Conservation (phyloP, 2,329 filamentous ascomycete genomes). For the Talaromyces sp. region DNA sequence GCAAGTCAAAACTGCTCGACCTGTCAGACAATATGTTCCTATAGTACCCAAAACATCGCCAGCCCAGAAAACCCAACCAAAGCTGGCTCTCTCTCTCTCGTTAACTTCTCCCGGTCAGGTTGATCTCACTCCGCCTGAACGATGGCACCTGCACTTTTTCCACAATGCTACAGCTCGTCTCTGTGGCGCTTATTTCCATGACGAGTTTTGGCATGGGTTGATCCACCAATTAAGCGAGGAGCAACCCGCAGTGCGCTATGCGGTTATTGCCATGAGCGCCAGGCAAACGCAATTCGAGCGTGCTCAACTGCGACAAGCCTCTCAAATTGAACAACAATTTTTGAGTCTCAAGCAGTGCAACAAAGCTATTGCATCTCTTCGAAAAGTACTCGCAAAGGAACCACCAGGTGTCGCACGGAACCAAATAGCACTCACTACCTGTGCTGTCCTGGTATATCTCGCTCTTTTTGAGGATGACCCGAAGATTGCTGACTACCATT, state of each 20-base stretch:
- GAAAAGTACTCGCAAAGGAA: neutral
- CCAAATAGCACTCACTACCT: neutral
- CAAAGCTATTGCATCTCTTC: neutral
- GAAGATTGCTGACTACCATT: neutral
- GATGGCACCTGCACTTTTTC: neutral
- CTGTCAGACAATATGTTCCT: neutral
- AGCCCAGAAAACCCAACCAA: neutral
- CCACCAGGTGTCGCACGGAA: neutral
- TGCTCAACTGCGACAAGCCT: neutral
- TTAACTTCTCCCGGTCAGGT: neutral
- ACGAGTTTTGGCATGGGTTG: slow-evolving; percentile 14
- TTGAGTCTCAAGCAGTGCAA: neutral
- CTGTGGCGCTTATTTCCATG: neutral
- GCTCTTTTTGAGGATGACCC: neutral
- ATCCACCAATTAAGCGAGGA: slow-evolving; percentile 23
- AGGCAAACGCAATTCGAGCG: slow-evolving; percentile 25
- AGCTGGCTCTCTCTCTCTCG: neutral
- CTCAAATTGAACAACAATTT: neutral
- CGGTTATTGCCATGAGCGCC: slow-evolving; percentile 26
- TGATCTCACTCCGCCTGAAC: neutral
- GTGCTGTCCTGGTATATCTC: neutral
- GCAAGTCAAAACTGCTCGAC: neutral
- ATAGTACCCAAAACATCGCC: neutral
- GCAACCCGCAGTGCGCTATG: slow-evolving; percentile 26
- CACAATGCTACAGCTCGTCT: neutral